A percentile compares a stretch with the other conserved stretches of the same genome.
Evolutionary conservation across 768 basidiomycete genomes (phyloP).

Genomic region (Paxillus rubicundulus): DNA sequence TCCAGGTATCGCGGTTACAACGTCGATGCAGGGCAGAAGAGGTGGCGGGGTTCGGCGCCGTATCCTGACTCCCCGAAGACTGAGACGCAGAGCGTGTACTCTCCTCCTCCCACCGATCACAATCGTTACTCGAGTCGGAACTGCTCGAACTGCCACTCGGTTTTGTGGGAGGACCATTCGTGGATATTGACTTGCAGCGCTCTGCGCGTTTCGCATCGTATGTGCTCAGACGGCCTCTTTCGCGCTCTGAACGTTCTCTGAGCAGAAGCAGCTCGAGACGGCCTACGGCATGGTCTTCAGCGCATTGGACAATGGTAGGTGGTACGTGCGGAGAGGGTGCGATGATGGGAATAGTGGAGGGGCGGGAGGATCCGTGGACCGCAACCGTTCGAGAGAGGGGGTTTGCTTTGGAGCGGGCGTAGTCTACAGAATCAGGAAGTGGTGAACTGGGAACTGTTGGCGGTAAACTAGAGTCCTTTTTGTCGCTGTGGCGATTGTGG

Average conservation of each 20-base stretch:
- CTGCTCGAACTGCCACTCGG: slow-evolving; percentile 6
- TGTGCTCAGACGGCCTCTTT: slow-evolving; percentile 31
- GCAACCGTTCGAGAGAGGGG: slow-evolving; percentile 22
- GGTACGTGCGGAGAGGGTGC: slow-evolving; percentile 45
- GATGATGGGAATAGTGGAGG: slow-evolving; percentile 47
- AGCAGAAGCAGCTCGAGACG: slow-evolving; percentile 41
- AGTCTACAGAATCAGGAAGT: slow-evolving; percentile 20
- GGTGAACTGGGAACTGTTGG: slow-evolving; percentile 29
- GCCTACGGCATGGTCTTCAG: slow-evolving; percentile 43
- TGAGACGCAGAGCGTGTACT: slow-evolving; percentile 12
- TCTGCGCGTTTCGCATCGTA: slow-evolving; percentile 10
- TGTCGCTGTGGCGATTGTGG: neutral
- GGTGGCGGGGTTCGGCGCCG: neutral
- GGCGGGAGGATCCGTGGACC: slow-evolving; percentile 3
- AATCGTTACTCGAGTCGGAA: slow-evolving; percentile 11
- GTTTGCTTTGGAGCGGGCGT: slow-evolving; percentile 21
- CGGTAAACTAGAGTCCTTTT: slow-evolving; percentile 1
- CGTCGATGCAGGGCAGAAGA: neutral
- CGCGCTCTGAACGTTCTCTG: slow-evolving; percentile 39
- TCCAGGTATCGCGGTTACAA: slow-evolving; percentile 12
- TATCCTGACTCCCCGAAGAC: slow-evolving; percentile 19
- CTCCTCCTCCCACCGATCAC: slow-evolving; percentile 17
- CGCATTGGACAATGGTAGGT: slow-evolving; percentile 23
- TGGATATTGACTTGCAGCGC: neutral
- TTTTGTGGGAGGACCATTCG: too few relatives aligned